A percentile compares a stretch with the other conserved stretches of the same genome.
Conservation (phyloP, 1,139 yeast genomes). For the Kazachstania sp. region DNA sequence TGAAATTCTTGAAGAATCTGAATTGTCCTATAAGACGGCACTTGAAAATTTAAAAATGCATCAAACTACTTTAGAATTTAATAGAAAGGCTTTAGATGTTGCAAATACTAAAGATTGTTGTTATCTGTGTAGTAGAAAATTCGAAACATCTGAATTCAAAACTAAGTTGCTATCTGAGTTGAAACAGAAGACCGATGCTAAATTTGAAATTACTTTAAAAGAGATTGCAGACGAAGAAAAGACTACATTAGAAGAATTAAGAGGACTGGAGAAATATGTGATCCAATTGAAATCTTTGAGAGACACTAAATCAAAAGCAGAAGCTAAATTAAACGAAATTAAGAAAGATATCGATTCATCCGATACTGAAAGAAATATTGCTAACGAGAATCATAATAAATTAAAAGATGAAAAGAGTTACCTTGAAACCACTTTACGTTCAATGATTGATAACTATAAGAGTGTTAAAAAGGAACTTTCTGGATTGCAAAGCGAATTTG, state of each 20-base stretch:
- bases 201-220: slow-evolving; percentile 24
- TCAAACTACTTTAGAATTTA: slow-evolving; percentile 58
- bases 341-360: neutral
- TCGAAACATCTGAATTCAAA: slow-evolving; percentile 35
- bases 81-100: slow-evolving; percentile 52
- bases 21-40: slow-evolving; percentile 50
- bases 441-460: slow-evolving; percentile 19
- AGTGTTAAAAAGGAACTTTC: slow-evolving; percentile 20
- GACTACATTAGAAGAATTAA: slow-evolving; percentile 34
- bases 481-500: slow-evolving; percentile 35
- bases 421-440: slow-evolving; percentile 17
- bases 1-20: slow-evolving; percentile 44
- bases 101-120: slow-evolving; percentile 53
- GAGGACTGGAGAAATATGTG: slow-evolving; percentile 22
- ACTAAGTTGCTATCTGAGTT: slow-evolving; percentile 33
- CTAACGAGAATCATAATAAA: slow-evolving; percentile 11
- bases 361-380: slow-evolving; percentile 10
- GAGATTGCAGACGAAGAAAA: slow-evolving; percentile 36
- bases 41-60: slow-evolving; percentile 55
- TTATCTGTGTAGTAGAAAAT: slow-evolving; percentile 55
- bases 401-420: slow-evolving; percentile 17
- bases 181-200: slow-evolving; percentile 27
- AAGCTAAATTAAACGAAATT: neutral
- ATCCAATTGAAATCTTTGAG: slow-evolving; percentile 4
- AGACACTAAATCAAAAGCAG: neutral